Evolutionary conservation across 2,329 filamentous ascomycete genomes (phyloP).

Genomic region (Penicillium sp.): DNA sequence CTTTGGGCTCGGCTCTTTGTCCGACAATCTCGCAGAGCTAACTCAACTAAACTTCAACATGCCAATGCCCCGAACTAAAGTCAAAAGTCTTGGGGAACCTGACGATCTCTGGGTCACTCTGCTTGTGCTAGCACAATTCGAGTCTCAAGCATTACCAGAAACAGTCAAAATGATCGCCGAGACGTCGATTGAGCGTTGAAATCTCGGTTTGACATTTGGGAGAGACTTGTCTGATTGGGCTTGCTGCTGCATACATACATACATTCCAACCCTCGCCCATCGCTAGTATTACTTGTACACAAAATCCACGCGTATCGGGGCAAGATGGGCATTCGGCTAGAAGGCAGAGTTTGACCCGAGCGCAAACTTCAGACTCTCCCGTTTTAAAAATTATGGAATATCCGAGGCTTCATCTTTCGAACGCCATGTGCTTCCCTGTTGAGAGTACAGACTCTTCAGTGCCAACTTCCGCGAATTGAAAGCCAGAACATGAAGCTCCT

Average conservation of each 20-base stretch:
- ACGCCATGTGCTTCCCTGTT: not conserved
- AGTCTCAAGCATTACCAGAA: not conserved
- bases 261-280: not conserved
- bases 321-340: conserved; percentile 5
- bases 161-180: not conserved
- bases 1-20: not conserved
- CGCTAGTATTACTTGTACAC: not conserved
- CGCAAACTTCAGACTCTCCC: not conserved
- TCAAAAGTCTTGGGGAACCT: not conserved
- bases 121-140: not conserved
- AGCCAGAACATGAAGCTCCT: not conserved
- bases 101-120: not conserved
- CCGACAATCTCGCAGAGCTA: not conserved
- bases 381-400: not conserved
- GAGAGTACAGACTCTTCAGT: not conserved
- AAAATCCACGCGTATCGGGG: conserved; percentile 1
- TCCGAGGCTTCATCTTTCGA: not conserved
- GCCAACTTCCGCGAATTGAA: not conserved
- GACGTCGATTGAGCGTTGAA: not conserved
- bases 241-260: not conserved
- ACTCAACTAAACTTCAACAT: not conserved
- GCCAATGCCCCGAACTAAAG: not conserved
- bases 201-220: not conserved
- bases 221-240: not conserved
- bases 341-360: not conserved